These are phyloP conservation scores for Phlyctochytrium arcticum DNA, from an alignment of 192 early-diverging fungal genomes.

Conservation along the genomic window DNA sequence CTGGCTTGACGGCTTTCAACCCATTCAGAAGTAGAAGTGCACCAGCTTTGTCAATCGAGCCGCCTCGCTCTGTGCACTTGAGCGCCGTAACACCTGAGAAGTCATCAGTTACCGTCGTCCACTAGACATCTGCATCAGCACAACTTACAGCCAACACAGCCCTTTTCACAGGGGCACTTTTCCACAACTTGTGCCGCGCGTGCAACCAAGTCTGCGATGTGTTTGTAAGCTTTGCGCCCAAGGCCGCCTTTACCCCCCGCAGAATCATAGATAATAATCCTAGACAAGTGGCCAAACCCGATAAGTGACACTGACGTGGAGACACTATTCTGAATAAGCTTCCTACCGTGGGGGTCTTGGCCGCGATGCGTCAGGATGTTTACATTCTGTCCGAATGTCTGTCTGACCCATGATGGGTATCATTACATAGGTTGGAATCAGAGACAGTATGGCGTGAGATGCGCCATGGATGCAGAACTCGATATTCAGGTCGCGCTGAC, in stretches of 20 bases:
- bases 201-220: slow-evolving; percentile 31
- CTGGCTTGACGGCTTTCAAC: too few species aligned
- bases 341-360: slow-evolving; percentile 36
- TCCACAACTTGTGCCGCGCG: slow-evolving; percentile 31
- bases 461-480: slow-evolving; percentile 51
- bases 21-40: too few species aligned
- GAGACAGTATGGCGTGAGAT: slow-evolving; percentile 43
- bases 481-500: slow-evolving; percentile 24
- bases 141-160: slow-evolving; percentile 47
- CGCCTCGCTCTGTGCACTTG: too few species aligned
- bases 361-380: slow-evolving; percentile 44
- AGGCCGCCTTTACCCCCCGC: slow-evolving; percentile 24
- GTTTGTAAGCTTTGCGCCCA: slow-evolving; percentile 35
- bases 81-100: too few species aligned
- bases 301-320: not conserved
- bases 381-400: slow-evolving; percentile 48
- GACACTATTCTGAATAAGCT: not conserved
- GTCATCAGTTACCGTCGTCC: too few species aligned
- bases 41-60: too few species aligned
- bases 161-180: slow-evolving; percentile 41
- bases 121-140: not conserved
- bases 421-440: slow-evolving; percentile 31
- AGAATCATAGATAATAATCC: slow-evolving; percentile 45
- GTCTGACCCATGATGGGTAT: slow-evolving; percentile 10
- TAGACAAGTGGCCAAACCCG: not conserved